Base-by-base conservation (phyloP, 768 basidiomycete species). In the Boletus rufocinnamomeus region DNA sequence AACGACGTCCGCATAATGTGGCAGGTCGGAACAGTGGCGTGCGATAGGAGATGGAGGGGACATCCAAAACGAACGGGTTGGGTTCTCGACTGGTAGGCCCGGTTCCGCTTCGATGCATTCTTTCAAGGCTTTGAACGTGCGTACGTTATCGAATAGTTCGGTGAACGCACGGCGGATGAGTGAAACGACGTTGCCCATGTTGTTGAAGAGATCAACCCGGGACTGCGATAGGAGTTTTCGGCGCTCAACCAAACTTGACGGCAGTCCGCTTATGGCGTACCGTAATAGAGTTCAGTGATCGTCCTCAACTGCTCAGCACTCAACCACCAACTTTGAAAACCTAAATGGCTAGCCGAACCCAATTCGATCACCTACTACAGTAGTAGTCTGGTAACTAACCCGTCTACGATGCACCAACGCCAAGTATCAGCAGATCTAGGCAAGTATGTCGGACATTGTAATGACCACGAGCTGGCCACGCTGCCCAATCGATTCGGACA, bases 61-160 rank as follows among this genome's bases (percentile, higher is more conserved):
- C 43, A 80, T 81, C 89, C 89, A 92, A 68, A 86, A 89, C 1
- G 89, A 77, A 11, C 72, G 68, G 0, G 80, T 82, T 1, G 87
- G 81, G 52, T 81, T 77, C 0, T 76, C 70, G 1, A 80, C 73
- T 0, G 90, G 89, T 2, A 90, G 69, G 0, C 87, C 88, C 0
- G 88, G 87, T 10, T 75, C 74, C 0, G 35, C 41, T 9, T 74
- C 56, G 46, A 82, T 51, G 46, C 79, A 75, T 30, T 71, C 62
- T 7, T 66, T 62, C 56, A 81, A 54, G 0, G 56, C 41, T 25
- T 69, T 63, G 30, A 76, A 66, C 4, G 65, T 49, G 49, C 48
- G 62, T 14, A 64, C 50, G 19, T 50, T 63, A 34, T 59, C 60
- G 50, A 64, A 43, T 32, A 73, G 60, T 17, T 72, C 67, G 5